phyloP scores from a whole-genome alignment of 305 asterid species.

The Ilex paraguariensis region DNA sequence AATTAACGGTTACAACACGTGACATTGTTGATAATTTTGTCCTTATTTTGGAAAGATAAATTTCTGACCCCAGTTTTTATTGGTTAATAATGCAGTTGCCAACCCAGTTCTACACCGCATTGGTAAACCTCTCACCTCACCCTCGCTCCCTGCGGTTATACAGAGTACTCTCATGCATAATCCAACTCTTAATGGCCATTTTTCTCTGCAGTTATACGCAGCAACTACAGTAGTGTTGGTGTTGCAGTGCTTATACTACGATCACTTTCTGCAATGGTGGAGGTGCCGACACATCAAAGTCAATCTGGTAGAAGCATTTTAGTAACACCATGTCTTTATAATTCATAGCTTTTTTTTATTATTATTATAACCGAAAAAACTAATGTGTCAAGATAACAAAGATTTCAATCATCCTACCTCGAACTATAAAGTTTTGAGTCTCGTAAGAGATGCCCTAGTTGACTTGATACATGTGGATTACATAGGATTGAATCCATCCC shows the following conservation, averaged over 20 bases:
- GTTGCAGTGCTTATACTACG: conserved; percentile 44
- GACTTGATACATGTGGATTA: too few relatives aligned
- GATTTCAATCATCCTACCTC: too few relatives aligned
- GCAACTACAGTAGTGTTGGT: conserved; percentile 35
- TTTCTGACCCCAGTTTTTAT: conserved; percentile 7
- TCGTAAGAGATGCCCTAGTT: too few relatives aligned
- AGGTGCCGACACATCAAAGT: conserved; percentile 1
- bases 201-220: conserved; percentile 32
- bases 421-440: too few relatives aligned
- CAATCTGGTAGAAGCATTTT: background rate
- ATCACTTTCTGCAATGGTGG: conserved; percentile 22
- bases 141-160: background rate
- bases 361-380: too few relatives aligned
- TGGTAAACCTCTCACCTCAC: conserved; percentile 26
- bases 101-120: conserved; percentile 50
- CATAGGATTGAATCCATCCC: too few relatives aligned
- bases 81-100: conserved; percentile 40
- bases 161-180: background rate
- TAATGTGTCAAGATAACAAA: too few relatives aligned
- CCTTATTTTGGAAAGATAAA: too few relatives aligned
- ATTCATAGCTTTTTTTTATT: too few relatives aligned
- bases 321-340: too few relatives aligned
- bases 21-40: too few relatives aligned
- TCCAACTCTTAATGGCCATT: background rate
- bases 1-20: too few relatives aligned